Base-by-base conservation (phyloP, 208 protist genomes). In the Trypanosoma avium region DNA sequence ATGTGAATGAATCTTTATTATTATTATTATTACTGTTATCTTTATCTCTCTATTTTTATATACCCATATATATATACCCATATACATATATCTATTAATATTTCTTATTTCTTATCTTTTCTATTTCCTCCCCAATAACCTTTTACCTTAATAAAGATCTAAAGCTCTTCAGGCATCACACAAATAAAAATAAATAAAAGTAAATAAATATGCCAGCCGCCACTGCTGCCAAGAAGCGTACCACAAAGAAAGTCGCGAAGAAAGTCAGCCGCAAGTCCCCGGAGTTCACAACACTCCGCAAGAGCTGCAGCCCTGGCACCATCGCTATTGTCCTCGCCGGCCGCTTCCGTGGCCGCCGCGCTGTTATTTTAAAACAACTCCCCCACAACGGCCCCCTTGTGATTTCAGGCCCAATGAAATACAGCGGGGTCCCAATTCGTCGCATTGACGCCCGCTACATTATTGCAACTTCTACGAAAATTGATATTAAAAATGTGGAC, bases 361-460 rank as follows among this genome's bases (percentile, higher is more conserved):
- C 97, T n/a, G 95, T 99, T 24, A 96, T 99, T 76, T 86, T 99
- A 32, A 99, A 99, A 85, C 94, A 99, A 86, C 90, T 99, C 54
- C 74, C 88, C 33, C 32, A 81, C 47, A 98, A 96, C 61, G 97
- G 97, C 63, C 86, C 99, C 4, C 84, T 98, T 8, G 88, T 99
- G 40, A 86, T 99, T 62, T 98, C 97, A 56, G 98, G 97, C 74
- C 79, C 85, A 48, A 96, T 90, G 79, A 95, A 93, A 80, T 68
- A 99, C 74, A 99, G 99, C 77, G 98, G 98, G 82, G 98, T 99
- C 45, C 98, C 98, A 40, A 85, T 99, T 42, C 93, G 97, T 54
- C 94, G 98, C 70, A 95, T 99, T 61, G 86, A 99, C 84, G 97
- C 97, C 70, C 85, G 90, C 61, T 99, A 98, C 81, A 86, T 99